Base-by-base conservation (phyloP, 371 early-diverging fungal species). In the Rhizopus arrhizus region DNA sequence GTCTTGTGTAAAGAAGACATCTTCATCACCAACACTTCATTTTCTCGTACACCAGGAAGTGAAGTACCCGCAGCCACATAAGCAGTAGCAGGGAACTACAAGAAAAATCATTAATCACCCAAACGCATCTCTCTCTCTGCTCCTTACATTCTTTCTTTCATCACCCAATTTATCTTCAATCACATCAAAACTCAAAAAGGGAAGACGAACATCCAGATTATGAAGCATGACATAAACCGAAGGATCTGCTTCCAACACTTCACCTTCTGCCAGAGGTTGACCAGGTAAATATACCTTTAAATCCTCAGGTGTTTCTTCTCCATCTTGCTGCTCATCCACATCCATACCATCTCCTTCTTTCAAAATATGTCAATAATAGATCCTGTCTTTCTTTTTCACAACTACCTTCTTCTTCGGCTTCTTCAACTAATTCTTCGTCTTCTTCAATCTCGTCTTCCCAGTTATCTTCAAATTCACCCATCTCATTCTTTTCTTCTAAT, bases 401-500 rank as follows among this genome's bases (percentile, higher is more conserved):
- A 45, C 47, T 69, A 62, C 85, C 90, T 16, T 88, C 86, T 34
- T 87, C 70, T 28, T 63, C 65, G n/a, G 66, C 65, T 52, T 62
- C 53, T n/a, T 53, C 87, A 35, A 80, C 79, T 40, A 81, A 85
- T 33, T 85, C 77, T 12, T 86, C 82, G 22, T 91, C 92, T 53
- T 87, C 85, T 66, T 92, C 95, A 38, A 91, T 77, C 66, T 96
- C 97, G 78, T 98, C 98, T 64, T 95, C 95, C 82, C 84, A 97
- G 34, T 89, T 87, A 75, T 98, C 98, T 74, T 98, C 98, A 65
- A 96, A 98, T 69, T 95, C 95, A 66, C 96, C 96, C 91, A 95
- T 93, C 12, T 81, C 92, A 48, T 88, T 90, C 57, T 86, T 83
- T 50, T 77, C 75, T 35, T 75, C 74, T 32, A 61, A 12, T 43